Evolutionary conservation across 1,139 yeast genomes (phyloP), one percentile per base, ranked within the genome.

Genomic region (Yamadazyma membranifaciens): DNA sequence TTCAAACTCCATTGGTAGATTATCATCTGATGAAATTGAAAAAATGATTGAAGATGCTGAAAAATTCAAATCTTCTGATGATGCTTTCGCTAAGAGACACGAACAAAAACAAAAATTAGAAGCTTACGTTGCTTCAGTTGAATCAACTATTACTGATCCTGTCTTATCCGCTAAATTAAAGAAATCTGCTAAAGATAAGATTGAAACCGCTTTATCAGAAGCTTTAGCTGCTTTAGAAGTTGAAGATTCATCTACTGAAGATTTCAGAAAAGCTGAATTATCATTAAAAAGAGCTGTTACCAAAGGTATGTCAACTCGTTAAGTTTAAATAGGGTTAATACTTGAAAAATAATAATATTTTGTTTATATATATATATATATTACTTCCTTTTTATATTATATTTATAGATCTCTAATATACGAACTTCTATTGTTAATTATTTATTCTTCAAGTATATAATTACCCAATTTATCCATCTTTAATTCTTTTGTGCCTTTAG

Each of bases 71-170:
- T 80, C 92, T 65, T 87, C 96, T 61, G 98, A 92, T 75, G 97
- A 92, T 71, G 98, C 96, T 69, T 92, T 91, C 86, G 94, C 98
- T 75, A 91, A 91, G 91, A 87, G 88, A 74, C 97, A 91, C 80
- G 98, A 92, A 83, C 95, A 95, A 69, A 92, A 91, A 82, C 98
- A 92, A 80, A 91, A 91, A 81, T 87, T 92, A 72, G 98, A 92
- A 82, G 91, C 98, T 61, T 92, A 92, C 85, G 95, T 92, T 69
- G 86, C 97, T 63, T 86, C 96, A 61, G 92, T 92, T 62, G 98
- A 92, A 81, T 79, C 94, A 56, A 87, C 96, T 60, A 86, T 92
- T 73, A 87, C 96, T 60, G 98, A 91, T 83, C 98, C 98, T 72
- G 94, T 89, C 74, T 85, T 91, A 68, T 87, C 97, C 63, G 88